Evolutionary conservation across 805 yeast species (phyloP).

Genomic region (Tetrapisispora fleetii): DNA sequence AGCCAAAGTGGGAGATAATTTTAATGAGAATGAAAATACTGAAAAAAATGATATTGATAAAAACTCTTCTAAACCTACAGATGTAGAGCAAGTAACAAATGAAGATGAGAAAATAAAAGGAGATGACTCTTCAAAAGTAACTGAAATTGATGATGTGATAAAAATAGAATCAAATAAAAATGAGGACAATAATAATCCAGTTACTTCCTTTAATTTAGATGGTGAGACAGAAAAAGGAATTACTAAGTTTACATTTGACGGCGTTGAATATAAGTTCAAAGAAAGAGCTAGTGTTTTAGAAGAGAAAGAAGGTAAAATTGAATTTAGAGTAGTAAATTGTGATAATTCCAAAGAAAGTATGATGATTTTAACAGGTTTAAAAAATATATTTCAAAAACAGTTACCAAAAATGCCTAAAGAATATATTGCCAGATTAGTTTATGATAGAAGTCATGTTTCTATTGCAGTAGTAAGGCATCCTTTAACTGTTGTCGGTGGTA

Average conservation of each 20-base stretch:
- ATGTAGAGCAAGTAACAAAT: neutral
- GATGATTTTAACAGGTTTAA: slow-evolving; percentile 88
- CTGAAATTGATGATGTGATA: neutral
- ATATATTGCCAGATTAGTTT: slow-evolving; percentile 87
- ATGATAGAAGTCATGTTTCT: slow-evolving; percentile 87
- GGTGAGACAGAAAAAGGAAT: slow-evolving; percentile 6
- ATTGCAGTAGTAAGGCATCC: slow-evolving; percentile 95
- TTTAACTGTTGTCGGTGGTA: slow-evolving; percentile 93
- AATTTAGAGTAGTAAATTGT: slow-evolving; percentile 92
- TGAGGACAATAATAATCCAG: neutral
- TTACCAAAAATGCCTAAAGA: slow-evolving; percentile 98
- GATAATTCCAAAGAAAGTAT: slow-evolving; percentile 80
- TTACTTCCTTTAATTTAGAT: neutral
- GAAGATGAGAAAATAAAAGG: slow-evolving; percentile 5
- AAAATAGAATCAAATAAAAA: neutral
- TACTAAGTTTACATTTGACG: slow-evolving; percentile 47
- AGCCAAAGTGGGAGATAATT: no score
- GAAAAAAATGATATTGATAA: neutral
- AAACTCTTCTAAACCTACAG: neutral
- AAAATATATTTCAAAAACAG: slow-evolving; percentile 94
- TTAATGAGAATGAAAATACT: neutral
- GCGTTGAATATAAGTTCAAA: slow-evolving; percentile 68
- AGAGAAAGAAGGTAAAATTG: slow-evolving; percentile 86
- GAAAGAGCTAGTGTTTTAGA: slow-evolving; percentile 93
- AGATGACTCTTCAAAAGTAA: neutral